phyloP scores from a whole-genome alignment of 768 basidiomycete genomes.

The Tulasnella sp. region DNA sequence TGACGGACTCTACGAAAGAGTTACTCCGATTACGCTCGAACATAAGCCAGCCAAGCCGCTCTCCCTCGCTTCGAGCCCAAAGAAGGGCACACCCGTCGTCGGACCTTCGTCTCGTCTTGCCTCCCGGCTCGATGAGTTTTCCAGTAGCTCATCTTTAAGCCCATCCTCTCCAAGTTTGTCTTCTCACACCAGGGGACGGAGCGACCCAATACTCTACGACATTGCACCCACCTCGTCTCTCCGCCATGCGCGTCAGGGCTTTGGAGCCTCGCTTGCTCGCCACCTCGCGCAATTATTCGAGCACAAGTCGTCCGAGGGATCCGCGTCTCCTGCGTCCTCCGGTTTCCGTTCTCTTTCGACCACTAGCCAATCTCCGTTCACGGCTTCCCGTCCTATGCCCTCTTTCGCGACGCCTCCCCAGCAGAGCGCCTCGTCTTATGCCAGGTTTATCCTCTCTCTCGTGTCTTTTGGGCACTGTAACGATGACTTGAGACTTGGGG shows the following conservation, averaged over 20 bases:
- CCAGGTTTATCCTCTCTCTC: not conserved
- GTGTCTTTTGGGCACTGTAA: no score
- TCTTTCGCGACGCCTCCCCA: slow-evolving; percentile 12
- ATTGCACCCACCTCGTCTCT: not conserved
- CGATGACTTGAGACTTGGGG: no score
- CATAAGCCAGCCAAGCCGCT: not conserved
- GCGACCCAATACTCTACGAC: not conserved
- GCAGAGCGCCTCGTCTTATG: slow-evolving; percentile 1
- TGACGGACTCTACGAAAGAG: slow-evolving; percentile 13
- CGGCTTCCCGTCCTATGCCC: slow-evolving; percentile 16
- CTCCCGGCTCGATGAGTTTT: slow-evolving; percentile 4
- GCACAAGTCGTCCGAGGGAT: slow-evolving; percentile 4
- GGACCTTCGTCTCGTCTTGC: not conserved
- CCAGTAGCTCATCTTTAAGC: not conserved
- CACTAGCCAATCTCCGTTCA: not conserved
- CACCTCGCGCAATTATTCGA: slow-evolving; percentile 24
- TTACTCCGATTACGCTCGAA: slow-evolving; percentile 18
- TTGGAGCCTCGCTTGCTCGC: slow-evolving; percentile 5
- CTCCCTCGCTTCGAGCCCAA: slow-evolving; percentile 19
- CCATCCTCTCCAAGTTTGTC: not conserved
- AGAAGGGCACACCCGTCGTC: not conserved
- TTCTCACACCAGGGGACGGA: not conserved
- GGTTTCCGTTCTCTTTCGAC: slow-evolving; percentile 1
- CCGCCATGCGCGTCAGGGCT: not conserved
- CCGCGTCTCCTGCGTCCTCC: not conserved